phyloP scores from a whole-genome alignment of 176 grass and related monocot species.

The Miscanthus lutarioriparius region DNA sequence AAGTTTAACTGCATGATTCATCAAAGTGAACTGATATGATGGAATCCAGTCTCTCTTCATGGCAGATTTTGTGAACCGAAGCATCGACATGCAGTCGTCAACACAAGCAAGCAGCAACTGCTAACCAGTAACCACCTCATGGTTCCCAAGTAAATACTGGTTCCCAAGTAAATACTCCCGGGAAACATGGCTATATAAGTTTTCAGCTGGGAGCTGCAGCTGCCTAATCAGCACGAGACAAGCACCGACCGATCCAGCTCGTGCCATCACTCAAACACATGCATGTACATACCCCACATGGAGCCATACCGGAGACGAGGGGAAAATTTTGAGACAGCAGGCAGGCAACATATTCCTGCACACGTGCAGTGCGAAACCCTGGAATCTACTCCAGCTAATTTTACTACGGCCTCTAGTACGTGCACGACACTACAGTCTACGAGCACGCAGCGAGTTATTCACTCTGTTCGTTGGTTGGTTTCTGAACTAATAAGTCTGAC shows the following conservation, averaged over 20 bases:
- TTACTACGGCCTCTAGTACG: no score
- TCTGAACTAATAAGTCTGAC: no score
- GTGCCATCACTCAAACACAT: no score
- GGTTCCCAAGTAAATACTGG: slow-evolving; percentile 6
- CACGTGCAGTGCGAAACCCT: background rate
- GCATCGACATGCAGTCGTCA: background rate
- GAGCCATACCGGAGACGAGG: background rate
- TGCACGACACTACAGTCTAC: no score
- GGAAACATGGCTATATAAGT: slow-evolving; percentile 24
- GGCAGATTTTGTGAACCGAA: background rate
- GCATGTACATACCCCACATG: no score
- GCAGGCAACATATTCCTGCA: background rate
- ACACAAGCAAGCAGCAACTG: background rate
- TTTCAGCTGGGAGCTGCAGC: background rate
- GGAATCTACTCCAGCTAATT: no score
- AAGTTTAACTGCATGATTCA: background rate
- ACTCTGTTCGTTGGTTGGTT: no score
- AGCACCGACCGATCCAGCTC: background rate
- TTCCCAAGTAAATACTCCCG: slow-evolving; percentile 19
- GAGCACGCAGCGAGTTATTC: no score
- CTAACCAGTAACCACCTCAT: slow-evolving; percentile 28
- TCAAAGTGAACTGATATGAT: background rate
- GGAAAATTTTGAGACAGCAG: background rate
- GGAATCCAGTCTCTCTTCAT: background rate
- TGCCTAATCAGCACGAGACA: background rate